Evolutionary conservation across 2,329 filamentous ascomycete species (phyloP).

Genomic region (Phyllosticta paracitricarpa): DNA sequence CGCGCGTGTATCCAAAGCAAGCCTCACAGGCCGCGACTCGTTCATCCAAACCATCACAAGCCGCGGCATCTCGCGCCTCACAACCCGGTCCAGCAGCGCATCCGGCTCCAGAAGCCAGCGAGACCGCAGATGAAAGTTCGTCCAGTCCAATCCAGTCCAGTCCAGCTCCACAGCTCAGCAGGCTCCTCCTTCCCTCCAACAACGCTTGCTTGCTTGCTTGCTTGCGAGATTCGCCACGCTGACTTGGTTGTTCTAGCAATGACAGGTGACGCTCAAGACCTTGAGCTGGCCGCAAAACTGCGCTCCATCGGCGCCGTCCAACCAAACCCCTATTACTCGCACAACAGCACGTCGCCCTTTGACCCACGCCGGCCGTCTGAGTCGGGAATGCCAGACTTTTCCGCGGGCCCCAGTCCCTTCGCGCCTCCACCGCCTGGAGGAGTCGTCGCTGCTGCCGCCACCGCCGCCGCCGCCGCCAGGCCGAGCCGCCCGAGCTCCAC

Average conservation of each 20-base stretch:
- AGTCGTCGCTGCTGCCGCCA: conserved; percentile 14
- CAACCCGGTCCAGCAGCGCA: conserved; percentile 31
- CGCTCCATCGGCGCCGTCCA: conserved; percentile 51
- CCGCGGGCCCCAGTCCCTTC: conserved; percentile 10
- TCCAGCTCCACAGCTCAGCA: neutral
- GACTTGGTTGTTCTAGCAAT: conserved; percentile 33
- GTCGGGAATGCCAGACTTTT: neutral
- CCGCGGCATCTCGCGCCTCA: conserved; percentile 18
- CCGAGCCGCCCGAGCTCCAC: conserved; percentile 17
- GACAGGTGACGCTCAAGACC: conserved; percentile 51
- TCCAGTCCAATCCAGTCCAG: neutral
- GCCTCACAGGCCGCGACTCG: conserved; percentile 25
- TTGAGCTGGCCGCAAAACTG: conserved; percentile 70
- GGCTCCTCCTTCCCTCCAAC: neutral
- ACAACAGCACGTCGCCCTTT: conserved; percentile 41
- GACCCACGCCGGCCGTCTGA: conserved; percentile 23
- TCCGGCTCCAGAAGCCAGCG: conserved; percentile 29
- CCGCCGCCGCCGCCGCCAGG: conserved; percentile 16
- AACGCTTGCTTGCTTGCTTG: no score
- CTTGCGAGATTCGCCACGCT: neutral
- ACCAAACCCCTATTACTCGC: conserved; percentile 46
- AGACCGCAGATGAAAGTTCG: conserved; percentile 30
- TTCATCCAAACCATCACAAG: conserved; percentile 21
- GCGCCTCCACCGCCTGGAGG: conserved; percentile 12
- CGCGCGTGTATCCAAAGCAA: conserved; percentile 47